Evolutionary conservation across 23 red algal species (phyloP).

Genomic region (Cyanidium caldarium): DNA sequence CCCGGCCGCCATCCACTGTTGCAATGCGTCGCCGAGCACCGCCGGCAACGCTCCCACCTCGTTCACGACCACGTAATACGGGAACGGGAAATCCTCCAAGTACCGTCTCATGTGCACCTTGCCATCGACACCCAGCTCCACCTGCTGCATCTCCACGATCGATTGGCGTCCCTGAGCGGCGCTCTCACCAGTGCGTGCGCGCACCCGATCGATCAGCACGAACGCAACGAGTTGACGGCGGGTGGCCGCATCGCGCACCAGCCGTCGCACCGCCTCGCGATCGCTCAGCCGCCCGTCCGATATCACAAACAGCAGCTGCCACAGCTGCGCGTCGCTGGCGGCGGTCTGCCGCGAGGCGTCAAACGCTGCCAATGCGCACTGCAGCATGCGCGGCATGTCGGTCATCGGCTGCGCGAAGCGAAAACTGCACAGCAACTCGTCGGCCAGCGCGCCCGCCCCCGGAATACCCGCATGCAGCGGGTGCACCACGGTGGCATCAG

Average conservation of each 20-base stretch:
- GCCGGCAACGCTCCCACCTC: slow-evolving; percentile 49
- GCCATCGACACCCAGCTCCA: slow-evolving; percentile 10
- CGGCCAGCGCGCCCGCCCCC: slow-evolving; percentile 24
- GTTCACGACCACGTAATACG: slow-evolving; percentile 70
- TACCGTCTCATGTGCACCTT: slow-evolving; percentile 56
- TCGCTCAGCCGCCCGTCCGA: slow-evolving; percentile 79
- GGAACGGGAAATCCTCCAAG: slow-evolving; percentile 90
- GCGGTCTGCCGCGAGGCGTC: not conserved
- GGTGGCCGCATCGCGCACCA: slow-evolving; percentile 30
- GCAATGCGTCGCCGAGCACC: slow-evolving; percentile 50
- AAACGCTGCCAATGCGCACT: slow-evolving; percentile 27
- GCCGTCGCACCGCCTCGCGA: slow-evolving; percentile 40
- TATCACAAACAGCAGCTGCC: slow-evolving; percentile 64
- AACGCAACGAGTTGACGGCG: slow-evolving; percentile 61
- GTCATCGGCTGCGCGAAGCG: slow-evolving; percentile 60
- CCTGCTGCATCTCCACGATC: slow-evolving; percentile 49
- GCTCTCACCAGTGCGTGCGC: not conserved
- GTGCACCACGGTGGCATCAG: slow-evolving; percentile 22
- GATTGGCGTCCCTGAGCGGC: not conserved
- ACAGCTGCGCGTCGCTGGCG: not conserved
- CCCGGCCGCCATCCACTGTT: slow-evolving; percentile 57
- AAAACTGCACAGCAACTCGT: slow-evolving; percentile 32
- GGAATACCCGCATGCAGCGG: slow-evolving; percentile 39
- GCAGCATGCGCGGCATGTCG: slow-evolving; percentile 33
- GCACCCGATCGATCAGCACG: slow-evolving; percentile 33